phyloP scores from a whole-genome alignment of 2,329 filamentous ascomycete genomes.

The Cytospora piceae region DNA sequence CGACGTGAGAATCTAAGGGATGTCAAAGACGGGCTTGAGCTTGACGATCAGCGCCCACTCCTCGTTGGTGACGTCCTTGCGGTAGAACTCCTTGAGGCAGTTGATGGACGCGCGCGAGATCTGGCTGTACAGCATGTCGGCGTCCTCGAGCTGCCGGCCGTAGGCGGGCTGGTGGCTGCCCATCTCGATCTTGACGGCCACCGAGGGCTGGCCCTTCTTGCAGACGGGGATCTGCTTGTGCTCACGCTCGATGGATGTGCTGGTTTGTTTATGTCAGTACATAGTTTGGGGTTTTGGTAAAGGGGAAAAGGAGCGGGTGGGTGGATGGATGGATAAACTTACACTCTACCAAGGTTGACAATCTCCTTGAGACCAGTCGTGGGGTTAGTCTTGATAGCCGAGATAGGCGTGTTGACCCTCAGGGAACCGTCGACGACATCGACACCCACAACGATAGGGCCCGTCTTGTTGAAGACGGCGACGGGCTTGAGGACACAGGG shows the following conservation, averaged over 20 bases:
- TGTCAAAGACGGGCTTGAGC: constrained; percentile 92
- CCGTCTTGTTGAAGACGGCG: constrained; percentile 97
- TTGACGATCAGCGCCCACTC: constrained; percentile 96
- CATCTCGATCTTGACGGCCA: constrained; percentile 96
- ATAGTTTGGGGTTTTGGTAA: neutral
- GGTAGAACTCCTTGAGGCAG: constrained; percentile 94
- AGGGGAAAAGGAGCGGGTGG: too few relatives aligned
- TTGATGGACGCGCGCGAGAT: constrained; percentile 91
- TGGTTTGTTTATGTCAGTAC: constrained; percentile 41
- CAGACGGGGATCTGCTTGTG: constrained; percentile 92
- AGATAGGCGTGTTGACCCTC: constrained; percentile 85
- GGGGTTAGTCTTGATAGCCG: constrained; percentile 80
- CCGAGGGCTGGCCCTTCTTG: constrained; percentile 96
- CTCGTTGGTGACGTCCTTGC: constrained; percentile 82
- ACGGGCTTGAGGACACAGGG: constrained; percentile 89
- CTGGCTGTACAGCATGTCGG: constrained; percentile 82
- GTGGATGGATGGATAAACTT: too few relatives aligned
- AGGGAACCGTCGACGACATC: constrained; percentile 93
- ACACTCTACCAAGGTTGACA: constrained; percentile 88
- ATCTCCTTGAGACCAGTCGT: constrained; percentile 83
- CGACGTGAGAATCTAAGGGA: constrained; percentile 57
- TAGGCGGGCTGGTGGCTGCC: constrained; percentile 90
- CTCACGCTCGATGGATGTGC: constrained; percentile 94
- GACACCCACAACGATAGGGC: constrained; percentile 91
- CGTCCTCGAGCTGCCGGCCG: constrained; percentile 92